Evolutionary conservation across 306 rosid genomes (phyloP), one percentile per base, ranked within the genome.

Genomic region (Dalbergia cochinchinensis): DNA sequence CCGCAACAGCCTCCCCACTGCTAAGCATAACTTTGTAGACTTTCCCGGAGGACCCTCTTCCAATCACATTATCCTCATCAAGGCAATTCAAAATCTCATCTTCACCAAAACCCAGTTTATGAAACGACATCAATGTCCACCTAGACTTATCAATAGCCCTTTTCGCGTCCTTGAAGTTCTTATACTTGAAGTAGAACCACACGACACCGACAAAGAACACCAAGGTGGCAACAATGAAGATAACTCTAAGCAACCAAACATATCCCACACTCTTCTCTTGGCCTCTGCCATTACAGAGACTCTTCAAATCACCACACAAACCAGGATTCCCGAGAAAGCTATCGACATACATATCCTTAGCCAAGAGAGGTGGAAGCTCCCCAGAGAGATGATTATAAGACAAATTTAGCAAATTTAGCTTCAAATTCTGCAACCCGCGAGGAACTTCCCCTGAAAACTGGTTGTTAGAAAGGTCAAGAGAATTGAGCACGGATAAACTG

Each of bases 91-190:
- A 74, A 34, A 95, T 93, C 90, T 95, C 98, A 11, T 91, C 86
- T 73, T 92, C 96, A 1, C 90, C 83, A 35, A 95, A 95, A 62
- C 93, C 93, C 80, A 95, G 80, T 71, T 95, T 95, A 83, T 95
- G 99, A 76, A 95, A 95, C 26, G 99, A 95, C 92, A 89, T 90
- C 85, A 95, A 34, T 0, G 94, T 95, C 99, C 98, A 95, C 69
- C 89, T 93, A 0, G 98, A 92, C 47, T 89, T 87, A 75, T 89
- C 95, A 19, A 86, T 61, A 3, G 90, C 85, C 77, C 88, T 83
- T 47, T 58, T 86, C 0, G 92, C 86, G 15, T 66, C 85, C 77
- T 91, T 85, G 86, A 89, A 91, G 62, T 77, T 90, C 83, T 80
- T 85, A 83, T 93, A 93, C 88, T 85, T 91, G 13, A 93, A 71